These are phyloP conservation scores for Colletotrichum spinosum DNA, from an alignment of 2,329 filamentous ascomycete species.

Conservation along the genomic window DNA sequence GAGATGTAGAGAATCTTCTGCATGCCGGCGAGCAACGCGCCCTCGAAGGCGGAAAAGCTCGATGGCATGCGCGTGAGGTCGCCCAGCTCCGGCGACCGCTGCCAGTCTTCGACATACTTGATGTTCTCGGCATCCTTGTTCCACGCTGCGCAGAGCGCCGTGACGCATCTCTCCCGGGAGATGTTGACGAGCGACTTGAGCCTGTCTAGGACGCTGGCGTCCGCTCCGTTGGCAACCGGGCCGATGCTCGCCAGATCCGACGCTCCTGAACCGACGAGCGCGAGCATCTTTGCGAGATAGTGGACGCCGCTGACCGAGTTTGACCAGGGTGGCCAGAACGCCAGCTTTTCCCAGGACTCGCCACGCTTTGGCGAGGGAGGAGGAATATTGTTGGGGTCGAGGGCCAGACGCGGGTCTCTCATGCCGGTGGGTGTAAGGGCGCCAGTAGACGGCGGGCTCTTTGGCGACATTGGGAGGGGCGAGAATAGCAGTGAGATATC, in stretches of 20 bases:
- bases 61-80: constrained; percentile 93
- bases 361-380: constrained; percentile 81
- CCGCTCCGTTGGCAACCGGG: constrained; percentile 67
- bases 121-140: constrained; percentile 93
- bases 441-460: constrained; percentile 67
- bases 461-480: constrained; percentile 77
- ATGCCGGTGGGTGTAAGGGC: constrained; percentile 65
- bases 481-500: constrained; percentile 91
- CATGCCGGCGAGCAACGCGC: constrained; percentile 83
- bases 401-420: constrained; percentile 80
- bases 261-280: constrained; percentile 86
- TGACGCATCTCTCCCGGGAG: constrained; percentile 86
- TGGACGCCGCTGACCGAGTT: constrained; percentile 94
- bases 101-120: constrained; percentile 95
- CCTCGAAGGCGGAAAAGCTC: constrained; percentile 87
- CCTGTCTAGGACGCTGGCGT: constrained; percentile 73
- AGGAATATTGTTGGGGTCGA: constrained; percentile 82
- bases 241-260: constrained; percentile 84
- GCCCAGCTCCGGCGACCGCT: constrained; percentile 80
- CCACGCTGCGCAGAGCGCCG: constrained; percentile 90
- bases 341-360: constrained; percentile 91
- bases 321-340: constrained; percentile 94
- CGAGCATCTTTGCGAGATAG: constrained; percentile 85
- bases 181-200: constrained; percentile 80
- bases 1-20: constrained; percentile 96